Base-by-base conservation (phyloP, 2,329 filamentous ascomycete species). In the Pseudogymnoascus sp. region DNA sequence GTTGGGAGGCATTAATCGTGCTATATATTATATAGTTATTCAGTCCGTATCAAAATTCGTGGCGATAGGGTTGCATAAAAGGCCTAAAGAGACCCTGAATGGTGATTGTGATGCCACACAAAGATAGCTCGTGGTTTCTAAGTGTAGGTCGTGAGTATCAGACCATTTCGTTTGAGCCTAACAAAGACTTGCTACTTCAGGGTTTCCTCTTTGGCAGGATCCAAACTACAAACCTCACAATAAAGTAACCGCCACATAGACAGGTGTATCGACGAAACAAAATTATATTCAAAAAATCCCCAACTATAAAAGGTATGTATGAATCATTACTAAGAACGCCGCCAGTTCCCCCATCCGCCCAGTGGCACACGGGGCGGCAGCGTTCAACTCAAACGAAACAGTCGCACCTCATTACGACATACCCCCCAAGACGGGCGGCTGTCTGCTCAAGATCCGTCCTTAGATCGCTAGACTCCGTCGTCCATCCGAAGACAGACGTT, bases 311-410 rank as follows among this genome's bases (percentile, higher is more conserved):
- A 41, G 60, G 60, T 41, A 86, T 93, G 89, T 99, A 85, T 93
- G 93, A 89, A 89, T 90, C 90, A 89, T 91, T 89, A 98, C 95
- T 99, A 99, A 96, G 95, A 98, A 90, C 82, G 84, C 84, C 85
- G 85, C 89, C 87, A 93, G 79, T 78, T 78, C 34, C 39, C 28
- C 60, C 60, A 23, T 61, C 60, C 39, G 34, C 60, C 60, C 36
- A 41, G 34, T 61, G 39, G 36, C 34, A 34, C 28, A 39, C 16
- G 37, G 79, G 82, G 85, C 85, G 85, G 84, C 85, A 86, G 85
- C 81, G 81, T 89, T 98, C 95, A 97, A 98, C 95, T 98, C 95
- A 92, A 89, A 91, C 87, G 88, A 90, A 89, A 88, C 91, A 95
- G 82, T 79, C 84, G 83, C 83, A 71, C 69, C 73, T 74, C 73